Percentiles rank a stretch among this genome's conserved stretches.
Conservation (phyloP, 2,329 filamentous ascomycete species). For the Colletotrichum neosansevieriae region DNA sequence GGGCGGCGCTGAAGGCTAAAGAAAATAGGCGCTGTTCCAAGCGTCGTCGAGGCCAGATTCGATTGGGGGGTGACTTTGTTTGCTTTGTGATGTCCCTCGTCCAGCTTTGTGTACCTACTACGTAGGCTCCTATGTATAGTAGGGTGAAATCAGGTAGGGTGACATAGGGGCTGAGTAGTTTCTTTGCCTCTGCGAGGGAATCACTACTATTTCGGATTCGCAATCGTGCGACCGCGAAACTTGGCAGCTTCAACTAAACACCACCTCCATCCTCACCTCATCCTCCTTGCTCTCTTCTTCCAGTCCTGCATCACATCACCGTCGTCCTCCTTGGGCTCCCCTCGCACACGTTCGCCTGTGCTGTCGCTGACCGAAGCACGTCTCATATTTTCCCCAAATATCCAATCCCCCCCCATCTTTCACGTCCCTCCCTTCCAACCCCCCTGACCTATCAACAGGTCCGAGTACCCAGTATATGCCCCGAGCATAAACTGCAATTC, state of each 20-base stretch:
- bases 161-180: too few species aligned
- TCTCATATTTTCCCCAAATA: conserved; percentile 13
- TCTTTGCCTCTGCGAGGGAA: too few species aligned
- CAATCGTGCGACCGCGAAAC: conserved; percentile 28
- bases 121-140: too few species aligned
- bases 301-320: not conserved
- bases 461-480: conserved; percentile 22
- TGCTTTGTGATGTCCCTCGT: not conserved
- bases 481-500: conserved; percentile 33
- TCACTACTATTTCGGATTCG: conserved; percentile 17
- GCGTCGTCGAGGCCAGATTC: conserved; percentile 11
- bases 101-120: not conserved
- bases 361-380: conserved; percentile 24
- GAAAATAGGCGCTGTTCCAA: conserved; percentile 15
- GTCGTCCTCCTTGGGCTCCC: not conserved
- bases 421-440: conserved; percentile 1
- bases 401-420: conserved; percentile 2
- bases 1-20: conserved; percentile 19
- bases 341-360: not conserved
- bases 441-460: conserved; percentile 26
- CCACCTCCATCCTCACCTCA: not conserved
- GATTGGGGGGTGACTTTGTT: too few species aligned
- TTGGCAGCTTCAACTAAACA: conserved; percentile 21
- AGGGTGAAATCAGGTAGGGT: too few species aligned
- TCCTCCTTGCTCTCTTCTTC: conserved; percentile 2